A percentile compares a stretch with the other conserved stretches of the same genome.
Conservation (phyloP, 371 early-diverging fungal genomes). For the Dichotomocladium elegans region DNA sequence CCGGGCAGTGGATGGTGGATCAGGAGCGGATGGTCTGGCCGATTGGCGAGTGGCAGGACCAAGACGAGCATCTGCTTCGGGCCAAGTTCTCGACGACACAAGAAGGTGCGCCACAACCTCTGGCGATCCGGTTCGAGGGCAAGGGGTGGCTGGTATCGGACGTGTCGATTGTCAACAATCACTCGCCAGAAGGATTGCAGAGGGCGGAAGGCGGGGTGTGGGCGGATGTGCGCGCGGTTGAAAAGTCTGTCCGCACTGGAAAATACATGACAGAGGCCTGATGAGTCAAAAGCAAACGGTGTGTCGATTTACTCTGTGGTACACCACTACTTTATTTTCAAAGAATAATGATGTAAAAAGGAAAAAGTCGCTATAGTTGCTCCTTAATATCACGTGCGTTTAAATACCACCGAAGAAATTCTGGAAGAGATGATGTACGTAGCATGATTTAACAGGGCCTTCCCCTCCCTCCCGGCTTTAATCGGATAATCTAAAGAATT, state of each 20-base stretch:
- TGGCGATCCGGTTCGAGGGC: slow-evolving; percentile 48
- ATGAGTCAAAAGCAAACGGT: background rate
- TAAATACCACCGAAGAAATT: too few relatives aligned
- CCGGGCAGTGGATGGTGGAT: slow-evolving; percentile 50
- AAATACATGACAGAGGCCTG: slow-evolving; percentile 31
- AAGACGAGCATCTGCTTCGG: slow-evolving; percentile 36
- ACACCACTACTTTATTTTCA: too few relatives aligned
- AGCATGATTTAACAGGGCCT: too few relatives aligned
- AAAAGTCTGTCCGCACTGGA: slow-evolving; percentile 23
- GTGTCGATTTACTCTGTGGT: too few relatives aligned
- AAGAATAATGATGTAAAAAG: too few relatives aligned
- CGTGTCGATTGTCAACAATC: slow-evolving; percentile 14
- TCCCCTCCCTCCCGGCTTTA: too few relatives aligned
- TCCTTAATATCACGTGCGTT: too few relatives aligned
- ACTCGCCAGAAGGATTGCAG: background rate
- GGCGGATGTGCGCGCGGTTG: slow-evolving; percentile 13
- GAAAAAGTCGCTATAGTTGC: too few relatives aligned
- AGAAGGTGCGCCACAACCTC: slow-evolving; percentile 41
- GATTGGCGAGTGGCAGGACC: slow-evolving; percentile 26
- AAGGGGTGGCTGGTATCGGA: slow-evolving; percentile 31
- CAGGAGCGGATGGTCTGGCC: slow-evolving; percentile 55
- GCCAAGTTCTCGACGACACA: slow-evolving; percentile 47
- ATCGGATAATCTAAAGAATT: too few relatives aligned
- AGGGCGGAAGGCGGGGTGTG: slow-evolving; percentile 6
- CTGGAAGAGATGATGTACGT: too few relatives aligned